Evolutionary conservation across 2,329 filamentous ascomycete genomes (phyloP), one percentile per base, ranked within the genome.

Genomic region (Colletotrichum godetiae): DNA sequence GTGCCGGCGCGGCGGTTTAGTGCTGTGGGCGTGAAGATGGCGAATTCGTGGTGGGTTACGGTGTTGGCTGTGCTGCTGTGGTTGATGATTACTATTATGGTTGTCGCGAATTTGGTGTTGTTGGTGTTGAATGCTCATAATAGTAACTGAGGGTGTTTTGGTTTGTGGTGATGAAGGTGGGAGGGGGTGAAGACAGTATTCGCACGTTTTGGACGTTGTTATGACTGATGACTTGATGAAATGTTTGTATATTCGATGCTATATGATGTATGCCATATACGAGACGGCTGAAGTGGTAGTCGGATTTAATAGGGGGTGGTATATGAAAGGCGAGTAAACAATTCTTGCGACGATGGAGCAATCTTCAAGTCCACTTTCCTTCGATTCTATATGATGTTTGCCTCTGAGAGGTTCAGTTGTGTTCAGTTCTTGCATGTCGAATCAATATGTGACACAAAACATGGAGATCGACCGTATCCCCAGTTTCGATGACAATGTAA

Each of bases 51-150:
- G 90, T 82, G 91, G 67, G 87, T 91, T 6, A 86, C 89, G 1
- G 80, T 82, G 0, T 74, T 94, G 1, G 84, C 84, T 0, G 81
- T 90, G 0, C 19, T 90, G 1, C 89, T 97, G 60, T 97, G 94
- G 94, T 72, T 92, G 1, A 82, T 95, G 35, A 94, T 97, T 78
- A 89, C 91, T 0, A 84, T 94, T 10, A 93, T 96, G 92, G 95
- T 96, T 79, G 86, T 95, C 24, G 92, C 93, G 0, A 88, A 94
- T 74, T 80, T 95, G 76, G 93, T 94, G 4, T 80, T 95, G 11
- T 78, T 94, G 78, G 92, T 66, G 27, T 59, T 59, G 10, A 24
- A 19, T 7, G 46, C 10, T 15, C 27, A 11, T 3, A 22, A 55
- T 29, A 29, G 27, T 29, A 29, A 29, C 27, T 24, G 52, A 27